Base-by-base conservation (phyloP, 2,329 filamentous ascomycete species). In the Pseudocercospora pini-densiflorae region DNA sequence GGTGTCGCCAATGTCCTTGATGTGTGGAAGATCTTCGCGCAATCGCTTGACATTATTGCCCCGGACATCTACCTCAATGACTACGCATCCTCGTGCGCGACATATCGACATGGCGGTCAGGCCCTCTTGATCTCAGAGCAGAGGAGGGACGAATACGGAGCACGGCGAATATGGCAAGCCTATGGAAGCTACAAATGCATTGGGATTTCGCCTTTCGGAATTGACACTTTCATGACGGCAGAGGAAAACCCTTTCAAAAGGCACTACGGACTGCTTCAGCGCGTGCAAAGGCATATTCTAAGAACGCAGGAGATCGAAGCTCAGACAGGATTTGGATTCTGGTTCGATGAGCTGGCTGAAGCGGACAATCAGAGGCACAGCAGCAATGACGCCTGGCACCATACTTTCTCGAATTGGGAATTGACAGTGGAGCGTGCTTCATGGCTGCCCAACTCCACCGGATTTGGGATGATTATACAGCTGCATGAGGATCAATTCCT, bases 41-140 rank as follows among this genome's bases (percentile, higher is more conserved):
- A 79, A 0, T 68, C 77, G 0, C 78, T 85, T 5, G 82, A 84
- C 60, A 80, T 85, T 19, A 75, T 85, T 19, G 77, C 80, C 0
- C 84, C 84, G 0, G 83, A 85, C 33, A 43, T 85, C 5, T 85
- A 85, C 67, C 79, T 85, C n/a, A 81, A 84, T 66, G 79, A 84
- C 45, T 85, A 85, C 67, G 78, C 79, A 53, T 72, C 67, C 0
- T 77, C 81, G 0, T 86, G 84, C 63, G 71, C 69, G 10, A 78
- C 81, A 23, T 86, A 85, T 65, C 72, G 79, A 2, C 81, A 83
- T 59, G 73, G 78, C 3, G 72, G 74, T 9, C 81, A 85, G 67
- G 78, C 82, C 0, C 76, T 86, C 0, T 85, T 86, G 68, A 85
- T 86, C 43, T 84, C 84, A 0, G 84, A 86, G 74, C 84, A 86